These are phyloP conservation scores for Mortierella alpina DNA, from an alignment of 192 early-diverging fungal genomes.

Conservation along the genomic window DNA sequence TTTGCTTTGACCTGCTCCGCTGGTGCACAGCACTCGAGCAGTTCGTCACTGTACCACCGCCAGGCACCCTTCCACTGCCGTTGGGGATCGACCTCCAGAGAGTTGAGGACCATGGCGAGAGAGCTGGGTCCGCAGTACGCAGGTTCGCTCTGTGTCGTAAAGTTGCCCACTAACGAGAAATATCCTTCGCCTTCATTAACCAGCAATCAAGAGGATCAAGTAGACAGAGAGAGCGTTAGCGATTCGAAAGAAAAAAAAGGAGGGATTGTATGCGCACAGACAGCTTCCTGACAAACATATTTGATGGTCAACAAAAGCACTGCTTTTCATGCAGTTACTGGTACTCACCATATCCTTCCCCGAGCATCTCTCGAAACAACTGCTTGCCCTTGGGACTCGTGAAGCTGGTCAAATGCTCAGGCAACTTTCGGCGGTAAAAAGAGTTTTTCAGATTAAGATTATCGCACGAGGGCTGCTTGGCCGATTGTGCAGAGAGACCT, in stretches of 20 bases:
- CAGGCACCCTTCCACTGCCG: slow-evolving; percentile 94
- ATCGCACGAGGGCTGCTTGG: slow-evolving; percentile 47
- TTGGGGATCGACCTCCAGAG: slow-evolving; percentile 89
- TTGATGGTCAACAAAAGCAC: too few relatives aligned
- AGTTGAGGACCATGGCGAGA: slow-evolving; percentile 93
- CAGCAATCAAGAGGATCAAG: neutral
- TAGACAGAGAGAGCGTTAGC: too few relatives aligned
- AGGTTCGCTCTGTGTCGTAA: slow-evolving; percentile 92
- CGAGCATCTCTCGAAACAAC: slow-evolving; percentile 84
- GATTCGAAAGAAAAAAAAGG: slow-evolving; percentile 1
- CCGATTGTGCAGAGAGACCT: slow-evolving; percentile 33
- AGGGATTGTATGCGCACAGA: neutral
- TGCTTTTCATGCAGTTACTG: neutral
- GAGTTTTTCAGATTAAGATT: slow-evolving; percentile 52
- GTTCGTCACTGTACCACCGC: slow-evolving; percentile 72
- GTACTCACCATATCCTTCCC: slow-evolving; percentile 67
- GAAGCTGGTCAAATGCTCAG: slow-evolving; percentile 77
- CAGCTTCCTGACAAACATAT: neutral
- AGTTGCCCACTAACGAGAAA: slow-evolving; percentile 88
- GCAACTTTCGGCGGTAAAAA: slow-evolving; percentile 75
- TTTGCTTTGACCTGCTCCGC: slow-evolving; percentile 80
- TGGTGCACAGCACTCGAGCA: slow-evolving; percentile 76
- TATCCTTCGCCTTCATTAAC: slow-evolving; percentile 74
- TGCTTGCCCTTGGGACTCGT: slow-evolving; percentile 80
- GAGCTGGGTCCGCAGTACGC: slow-evolving; percentile 91